These are phyloP conservation scores for Akanthomyces lecanii DNA, from an alignment of 2,329 filamentous ascomycete species.

Conservation along the genomic window DNA sequence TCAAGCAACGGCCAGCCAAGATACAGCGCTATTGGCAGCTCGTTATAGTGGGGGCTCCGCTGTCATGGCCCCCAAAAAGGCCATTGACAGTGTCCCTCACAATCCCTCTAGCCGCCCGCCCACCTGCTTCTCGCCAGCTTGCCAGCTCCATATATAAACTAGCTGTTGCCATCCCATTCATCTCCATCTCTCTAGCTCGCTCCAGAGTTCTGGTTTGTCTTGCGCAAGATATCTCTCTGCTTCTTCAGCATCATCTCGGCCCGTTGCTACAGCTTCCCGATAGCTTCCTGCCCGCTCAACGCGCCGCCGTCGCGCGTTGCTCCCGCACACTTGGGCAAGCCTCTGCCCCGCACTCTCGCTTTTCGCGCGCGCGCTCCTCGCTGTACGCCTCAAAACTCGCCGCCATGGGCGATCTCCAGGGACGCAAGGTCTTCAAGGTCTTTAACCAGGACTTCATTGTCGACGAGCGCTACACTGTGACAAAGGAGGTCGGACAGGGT, in stretches of 20 bases:
- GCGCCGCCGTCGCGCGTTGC: neutral
- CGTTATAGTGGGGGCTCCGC: neutral
- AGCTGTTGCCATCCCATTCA: conserved; percentile 8
- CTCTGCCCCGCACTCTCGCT: conserved; percentile 9
- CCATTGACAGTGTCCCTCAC: neutral
- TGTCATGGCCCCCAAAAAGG: neutral
- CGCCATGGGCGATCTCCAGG: conserved; percentile 38
- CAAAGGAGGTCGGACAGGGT: conserved; percentile 96
- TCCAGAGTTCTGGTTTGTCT: neutral
- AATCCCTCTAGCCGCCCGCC: conserved; percentile 12
- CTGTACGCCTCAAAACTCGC: conserved; percentile 11
- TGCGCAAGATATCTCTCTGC: neutral
- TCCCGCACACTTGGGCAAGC: neutral
- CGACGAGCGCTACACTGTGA: conserved; percentile 96
- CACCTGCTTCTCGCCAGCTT: conserved; percentile 1
- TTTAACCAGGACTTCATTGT: conserved; percentile 99
- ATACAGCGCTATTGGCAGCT: neutral
- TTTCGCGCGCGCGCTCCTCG: conserved; percentile 14
- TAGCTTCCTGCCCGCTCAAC: neutral
- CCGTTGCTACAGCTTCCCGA: neutral
- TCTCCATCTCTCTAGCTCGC: neutral
- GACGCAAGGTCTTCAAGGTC: conserved; percentile 94
- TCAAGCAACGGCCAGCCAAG: too few species aligned
- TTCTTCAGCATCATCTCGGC: neutral
- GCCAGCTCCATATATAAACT: conserved; percentile 5